Evolutionary conservation across 345 rosid genomes (phyloP).

Genomic region (Trapa incisa): DNA sequence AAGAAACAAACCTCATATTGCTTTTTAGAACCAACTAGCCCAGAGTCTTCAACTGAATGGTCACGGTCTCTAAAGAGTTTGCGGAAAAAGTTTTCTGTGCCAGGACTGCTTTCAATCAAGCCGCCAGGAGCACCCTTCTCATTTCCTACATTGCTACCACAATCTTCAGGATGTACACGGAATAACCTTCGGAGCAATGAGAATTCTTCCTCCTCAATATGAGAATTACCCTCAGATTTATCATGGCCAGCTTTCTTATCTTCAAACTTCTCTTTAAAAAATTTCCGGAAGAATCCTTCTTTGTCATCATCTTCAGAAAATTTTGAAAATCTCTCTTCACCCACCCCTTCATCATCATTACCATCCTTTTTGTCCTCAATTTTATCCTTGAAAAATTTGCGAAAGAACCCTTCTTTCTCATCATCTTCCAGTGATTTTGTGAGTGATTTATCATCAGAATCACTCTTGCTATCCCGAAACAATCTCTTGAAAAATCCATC

Average conservation of each 20-base stretch:
- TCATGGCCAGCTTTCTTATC: constrained; percentile 68
- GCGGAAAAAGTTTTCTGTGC: constrained; percentile 91
- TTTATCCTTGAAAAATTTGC: constrained; percentile 71
- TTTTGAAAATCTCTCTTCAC: constrained; percentile 44
- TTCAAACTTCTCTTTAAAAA: constrained; percentile 72
- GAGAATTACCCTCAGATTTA: constrained; percentile 33
- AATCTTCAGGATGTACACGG: constrained; percentile 91
- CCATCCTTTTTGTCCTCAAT: constrained; percentile 64
- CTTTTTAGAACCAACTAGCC: constrained; percentile 68
- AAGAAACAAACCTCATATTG: constrained; percentile 48
- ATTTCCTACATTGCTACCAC: constrained; percentile 33
- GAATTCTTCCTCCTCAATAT: constrained; percentile 69
- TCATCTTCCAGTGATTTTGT: constrained; percentile 62
- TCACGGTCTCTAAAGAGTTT: constrained; percentile 93
- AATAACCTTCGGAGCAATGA: constrained; percentile 70
- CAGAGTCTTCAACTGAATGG: constrained; percentile 87
- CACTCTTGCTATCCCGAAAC: constrained; percentile 53
- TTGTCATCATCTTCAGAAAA: constrained; percentile 72
- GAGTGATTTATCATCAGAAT: constrained; percentile 30
- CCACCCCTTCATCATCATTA: constrained; percentile 32
- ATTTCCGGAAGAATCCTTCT: constrained; percentile 79
- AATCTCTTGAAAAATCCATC: constrained; percentile 77
- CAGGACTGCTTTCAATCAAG: constrained; percentile 79
- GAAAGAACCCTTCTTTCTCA: constrained; percentile 76
- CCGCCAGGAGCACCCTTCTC: constrained; percentile 42